Evolutionary conservation across 2,329 filamentous ascomycete genomes (phyloP), one percentile per base, ranked within the genome.

Genomic region (Dactylonectria macrodidyma): DNA sequence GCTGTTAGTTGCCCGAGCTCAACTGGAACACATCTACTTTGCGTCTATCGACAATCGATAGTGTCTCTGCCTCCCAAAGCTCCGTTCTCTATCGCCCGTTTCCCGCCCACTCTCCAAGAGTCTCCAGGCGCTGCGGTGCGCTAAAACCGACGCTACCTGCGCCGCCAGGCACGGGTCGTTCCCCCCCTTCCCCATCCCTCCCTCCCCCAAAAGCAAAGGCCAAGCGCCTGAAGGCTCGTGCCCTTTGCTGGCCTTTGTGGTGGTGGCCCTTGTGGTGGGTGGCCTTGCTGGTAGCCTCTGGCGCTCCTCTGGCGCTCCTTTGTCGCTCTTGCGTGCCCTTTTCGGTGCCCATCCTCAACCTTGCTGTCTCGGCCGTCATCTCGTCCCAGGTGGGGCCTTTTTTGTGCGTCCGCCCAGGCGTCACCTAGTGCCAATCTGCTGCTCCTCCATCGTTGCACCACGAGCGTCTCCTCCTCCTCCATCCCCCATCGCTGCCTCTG

Each of bases 401-500:
- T 73, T 72, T 74, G 72, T 78, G 71, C 75, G 75, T 73, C 72
- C 73, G 70, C 71, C 72, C 65, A 76, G 72, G 75, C 75, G 75
- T 76, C 75, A 76, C 75, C 75, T 76, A 64, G 73, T 76, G 73
- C 75, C 75, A 76, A 76, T 76, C 75, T 76, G 74, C 71, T 76
- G 72, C 72, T 76, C 72, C 71, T 76, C 71, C 71, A 63, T 76
- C 69, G 75, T 76, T 76, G 75, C 75, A 76, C 75, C 72, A 76
- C 75, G 72, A 76, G 71, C 75, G 72, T 76, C 74, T 76, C 67
- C 71, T 75, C 71, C 68, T 74, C 72, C 73, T 62, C 52, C 68
- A 71, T 74, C 67, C 70, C 70, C 67, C 73, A 76, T 75, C 74
- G 64, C 71, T 72, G 69, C 66, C 66, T 65, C 68, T 71, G 75